Evolutionary conservation across 805 yeast genomes (phyloP).

Genomic region (Zygotorulaspora chibaensis): DNA sequence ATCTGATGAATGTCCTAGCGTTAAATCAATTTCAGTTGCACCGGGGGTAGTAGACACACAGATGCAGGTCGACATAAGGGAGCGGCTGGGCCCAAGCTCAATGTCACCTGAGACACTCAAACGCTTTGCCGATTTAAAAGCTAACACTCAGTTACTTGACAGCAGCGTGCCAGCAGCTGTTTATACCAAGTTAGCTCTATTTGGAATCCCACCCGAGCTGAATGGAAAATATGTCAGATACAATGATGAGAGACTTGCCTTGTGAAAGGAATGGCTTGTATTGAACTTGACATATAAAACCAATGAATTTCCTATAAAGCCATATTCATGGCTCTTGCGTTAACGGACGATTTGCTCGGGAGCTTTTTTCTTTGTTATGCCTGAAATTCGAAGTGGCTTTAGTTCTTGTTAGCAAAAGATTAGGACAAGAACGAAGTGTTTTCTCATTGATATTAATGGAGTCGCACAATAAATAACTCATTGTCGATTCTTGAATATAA

Average conservation of each 20-base stretch:
- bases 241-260: slow-evolving; percentile 36
- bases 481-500: too few relatives aligned
- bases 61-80: slow-evolving; percentile 83
- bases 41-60: slow-evolving; percentile 93
- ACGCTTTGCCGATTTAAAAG: slow-evolving; percentile 61
- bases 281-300: too few relatives aligned
- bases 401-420: too few relatives aligned
- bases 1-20: slow-evolving; percentile 58
- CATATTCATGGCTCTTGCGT: too few relatives aligned
- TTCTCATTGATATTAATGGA: too few relatives aligned
- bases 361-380: too few relatives aligned
- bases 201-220: slow-evolving; percentile 51
- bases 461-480: too few relatives aligned
- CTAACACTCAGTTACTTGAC: slow-evolving; percentile 53
- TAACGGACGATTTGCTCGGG: too few relatives aligned
- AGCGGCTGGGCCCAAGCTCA: slow-evolving; percentile 45
- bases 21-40: slow-evolving; percentile 64
- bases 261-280: neutral
- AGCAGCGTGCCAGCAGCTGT: slow-evolving; percentile 71
- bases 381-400: too few relatives aligned
- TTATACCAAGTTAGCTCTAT: slow-evolving; percentile 59
- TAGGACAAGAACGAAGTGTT: too few relatives aligned
- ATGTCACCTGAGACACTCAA: slow-evolving; percentile 61
- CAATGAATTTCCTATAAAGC: too few relatives aligned
- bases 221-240: slow-evolving; percentile 70